Evolutionary conservation across 148 eudicot species (phyloP), one percentile per base, ranked within the genome.

Genomic region (Pharnaceum exiguum): DNA sequence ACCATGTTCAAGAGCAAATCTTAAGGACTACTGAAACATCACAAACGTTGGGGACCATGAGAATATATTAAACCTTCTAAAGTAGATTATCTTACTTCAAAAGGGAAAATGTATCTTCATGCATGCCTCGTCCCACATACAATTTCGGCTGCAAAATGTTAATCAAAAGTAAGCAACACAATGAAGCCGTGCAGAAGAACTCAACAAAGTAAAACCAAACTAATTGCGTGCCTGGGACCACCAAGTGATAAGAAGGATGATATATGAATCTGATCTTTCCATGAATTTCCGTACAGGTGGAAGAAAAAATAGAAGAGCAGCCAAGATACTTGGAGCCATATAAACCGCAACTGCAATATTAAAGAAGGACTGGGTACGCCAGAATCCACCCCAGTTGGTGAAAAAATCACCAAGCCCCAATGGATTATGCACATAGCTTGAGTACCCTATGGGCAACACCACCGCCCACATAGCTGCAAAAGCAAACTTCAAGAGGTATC

Each of bases 71-170:
- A 43, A 49, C 35, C 3, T 28, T 6, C 55, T 32, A 10, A 69
- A 39, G 30, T 55, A 62, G 13, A 43, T 54, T 29, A 25, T 17
- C 97, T 85, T 83, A 93, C 99, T 83, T 93, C 60, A 93, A 59
- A 73, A 93, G 87, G 27, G 99, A 74, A 44, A 83, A 77, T 74
- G 83, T 78, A 76, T 81, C 99, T 74, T 93, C 99, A 68, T 88
- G 99, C 99, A 93, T 93, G 65, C 96, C 99, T 82, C 99, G 81
- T 75, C 91, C 99, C 39, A 93, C 75, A 74, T 79, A 93, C 35
- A 82, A 71, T 76, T 86, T 89, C n/a, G 99, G 99, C 99, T 93
- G 91, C 68, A 78, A 38, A 60, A 21, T 49, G 29, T 72, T 1
- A 28, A 29, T 28, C 21, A 31, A 38, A 36, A 31, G 23, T 51